These are phyloP conservation scores for Lactifluus subvellereus DNA, from an alignment of 768 basidiomycete species.

Conservation along the genomic window DNA sequence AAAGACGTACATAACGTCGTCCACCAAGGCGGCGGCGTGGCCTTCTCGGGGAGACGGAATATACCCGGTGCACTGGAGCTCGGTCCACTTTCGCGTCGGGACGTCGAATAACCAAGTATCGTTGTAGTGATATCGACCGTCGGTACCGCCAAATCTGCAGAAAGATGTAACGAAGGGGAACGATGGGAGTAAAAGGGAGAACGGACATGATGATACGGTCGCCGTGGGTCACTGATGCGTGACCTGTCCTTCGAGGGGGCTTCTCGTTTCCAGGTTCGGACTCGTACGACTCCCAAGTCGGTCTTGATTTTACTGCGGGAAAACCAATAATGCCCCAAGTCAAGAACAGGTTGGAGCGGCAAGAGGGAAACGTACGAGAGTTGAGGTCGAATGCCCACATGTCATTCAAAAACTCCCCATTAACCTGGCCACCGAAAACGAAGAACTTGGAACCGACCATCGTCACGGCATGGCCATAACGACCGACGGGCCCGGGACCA, in stretches of 20 bases:
- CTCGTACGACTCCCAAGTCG: conserved; percentile 78
- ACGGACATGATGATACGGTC: conserved; percentile 37
- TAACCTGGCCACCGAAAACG: conserved; percentile 94
- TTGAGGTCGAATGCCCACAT: conserved; percentile 95
- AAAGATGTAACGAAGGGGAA: conserved; percentile 2
- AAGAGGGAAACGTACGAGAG: conserved; percentile 55
- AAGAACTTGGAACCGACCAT: conserved; percentile 91
- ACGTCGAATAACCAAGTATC: conserved; percentile 96
- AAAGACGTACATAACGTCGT: conserved; percentile 97
- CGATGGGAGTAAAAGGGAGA: conserved; percentile 20
- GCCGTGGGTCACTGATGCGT: conserved; percentile 76
- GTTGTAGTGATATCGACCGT: conserved; percentile 98
- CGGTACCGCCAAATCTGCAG: conserved; percentile 92
- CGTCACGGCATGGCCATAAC: conserved; percentile 94
- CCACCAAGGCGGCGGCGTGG: conserved; percentile 92
- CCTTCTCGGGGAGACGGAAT: conserved; percentile 95
- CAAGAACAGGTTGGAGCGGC: background rate
- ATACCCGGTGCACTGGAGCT: conserved; percentile 92
- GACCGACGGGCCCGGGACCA: conserved; percentile 73
- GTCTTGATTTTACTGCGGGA: conserved; percentile 67
- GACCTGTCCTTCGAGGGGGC: conserved; percentile 86
- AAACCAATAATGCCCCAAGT: background rate
- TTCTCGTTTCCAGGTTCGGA: conserved; percentile 47
- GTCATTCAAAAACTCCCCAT: conserved; percentile 91
- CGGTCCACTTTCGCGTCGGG: conserved; percentile 75